Conservation (phyloP, 1,139 yeast genomes). For the Geotrichum candidum region DNA sequence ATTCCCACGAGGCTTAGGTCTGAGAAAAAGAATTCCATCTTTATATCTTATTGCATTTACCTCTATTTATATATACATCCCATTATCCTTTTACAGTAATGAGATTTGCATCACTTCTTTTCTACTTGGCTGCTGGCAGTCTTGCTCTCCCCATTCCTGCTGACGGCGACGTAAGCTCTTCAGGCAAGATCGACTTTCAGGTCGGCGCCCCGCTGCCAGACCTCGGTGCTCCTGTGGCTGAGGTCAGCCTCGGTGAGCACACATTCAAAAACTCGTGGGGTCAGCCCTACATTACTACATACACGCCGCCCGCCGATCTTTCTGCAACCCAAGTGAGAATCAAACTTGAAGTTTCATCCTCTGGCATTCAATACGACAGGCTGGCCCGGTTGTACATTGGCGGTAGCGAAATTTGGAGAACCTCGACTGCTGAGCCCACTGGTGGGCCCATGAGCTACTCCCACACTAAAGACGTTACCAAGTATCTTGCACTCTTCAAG, state of each 20-base stretch:
- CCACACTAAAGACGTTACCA: constrained; percentile 58
- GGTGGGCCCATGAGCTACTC: constrained; percentile 40
- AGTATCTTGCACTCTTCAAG: constrained; percentile 49
- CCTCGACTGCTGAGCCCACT: constrained; percentile 79
- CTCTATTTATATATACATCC: constrained; percentile 4
- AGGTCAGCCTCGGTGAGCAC: constrained; percentile 4
- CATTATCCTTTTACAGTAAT: background rate
- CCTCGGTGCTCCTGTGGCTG: constrained; percentile 11
- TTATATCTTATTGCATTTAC: constrained; percentile 9
- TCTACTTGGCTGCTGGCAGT: constrained; percentile 12
- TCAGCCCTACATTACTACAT: constrained; percentile 41
- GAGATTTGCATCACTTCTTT: background rate
- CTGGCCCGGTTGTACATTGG: constrained; percentile 62
- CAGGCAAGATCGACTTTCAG: constrained; percentile 5
- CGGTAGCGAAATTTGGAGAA: constrained; percentile 72
- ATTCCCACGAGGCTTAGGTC: background rate
- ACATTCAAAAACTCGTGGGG: constrained; percentile 57
- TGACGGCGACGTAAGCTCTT: background rate
- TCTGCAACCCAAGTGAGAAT: constrained; percentile 57
- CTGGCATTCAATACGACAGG: constrained; percentile 72
- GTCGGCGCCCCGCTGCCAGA: constrained; percentile 10
- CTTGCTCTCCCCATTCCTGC: background rate
- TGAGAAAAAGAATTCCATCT: background rate
- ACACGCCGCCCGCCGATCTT: constrained; percentile 37
- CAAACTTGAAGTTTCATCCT: constrained; percentile 51